Percentiles rank a stretch among this genome's conserved stretches.
These are phyloP conservation scores for Fusarium hainanense DNA, from an alignment of 2,329 filamentous ascomycete genomes.

Conservation along the genomic window DNA sequence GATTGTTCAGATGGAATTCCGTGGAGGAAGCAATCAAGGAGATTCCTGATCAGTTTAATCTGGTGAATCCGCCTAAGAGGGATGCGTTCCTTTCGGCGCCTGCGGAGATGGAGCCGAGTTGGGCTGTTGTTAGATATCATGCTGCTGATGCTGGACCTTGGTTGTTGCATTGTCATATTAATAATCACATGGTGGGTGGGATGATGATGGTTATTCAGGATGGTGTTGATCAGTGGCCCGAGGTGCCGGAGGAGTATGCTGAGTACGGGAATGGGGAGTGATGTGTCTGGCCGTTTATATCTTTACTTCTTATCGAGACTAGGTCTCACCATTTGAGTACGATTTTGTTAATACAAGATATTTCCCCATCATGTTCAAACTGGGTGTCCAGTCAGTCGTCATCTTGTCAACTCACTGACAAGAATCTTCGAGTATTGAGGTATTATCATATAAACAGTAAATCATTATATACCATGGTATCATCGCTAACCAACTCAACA, in stretches of 20 bases:
- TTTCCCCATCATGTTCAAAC: background rate
- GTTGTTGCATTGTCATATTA: constrained; percentile 67
- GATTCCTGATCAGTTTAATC: constrained; percentile 65
- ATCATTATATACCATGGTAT: constrained; percentile 1
- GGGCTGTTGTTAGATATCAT: constrained; percentile 66
- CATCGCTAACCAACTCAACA: background rate
- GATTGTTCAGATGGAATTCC: constrained; percentile 62
- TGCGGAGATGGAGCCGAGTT: constrained; percentile 38
- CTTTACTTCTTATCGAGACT: constrained; percentile 11
- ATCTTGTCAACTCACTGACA: too few species aligned
- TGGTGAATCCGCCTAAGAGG: constrained; percentile 64
- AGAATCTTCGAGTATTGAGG: background rate
- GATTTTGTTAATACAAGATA: background rate
- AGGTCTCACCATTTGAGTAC: constrained; percentile 14
- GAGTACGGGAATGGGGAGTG: constrained; percentile 25
- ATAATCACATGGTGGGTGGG: constrained; percentile 64
- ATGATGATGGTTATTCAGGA: constrained; percentile 66
- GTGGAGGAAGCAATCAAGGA: constrained; percentile 63
- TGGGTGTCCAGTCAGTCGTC: too few species aligned
- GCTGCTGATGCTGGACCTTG: constrained; percentile 64
- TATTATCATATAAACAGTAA: background rate
- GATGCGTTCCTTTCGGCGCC: constrained; percentile 54
- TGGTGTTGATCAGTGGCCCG: constrained; percentile 57
- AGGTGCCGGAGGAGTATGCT: constrained; percentile 54
- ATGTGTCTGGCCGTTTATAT: background rate